Evolutionary conservation across 2,329 filamentous ascomycete species (phyloP).

Genomic region (Claviceps pusilla): DNA sequence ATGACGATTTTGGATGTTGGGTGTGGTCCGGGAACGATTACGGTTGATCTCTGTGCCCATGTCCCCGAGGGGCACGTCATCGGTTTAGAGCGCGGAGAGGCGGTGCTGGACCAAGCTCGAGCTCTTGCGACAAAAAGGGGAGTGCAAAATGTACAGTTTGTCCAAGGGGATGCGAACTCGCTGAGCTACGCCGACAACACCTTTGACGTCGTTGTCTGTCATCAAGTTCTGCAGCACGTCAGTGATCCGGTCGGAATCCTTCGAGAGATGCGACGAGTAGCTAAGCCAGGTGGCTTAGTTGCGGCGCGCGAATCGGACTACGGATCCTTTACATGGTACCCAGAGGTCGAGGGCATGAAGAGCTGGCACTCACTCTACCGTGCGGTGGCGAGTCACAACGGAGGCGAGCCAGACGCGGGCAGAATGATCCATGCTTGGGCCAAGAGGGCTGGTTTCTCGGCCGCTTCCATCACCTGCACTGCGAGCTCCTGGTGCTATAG

Average conservation of each 20-base stretch:
- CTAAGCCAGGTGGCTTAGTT: conserved; percentile 25
- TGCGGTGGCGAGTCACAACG: conserved; percentile 7
- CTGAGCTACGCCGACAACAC: conserved; percentile 21
- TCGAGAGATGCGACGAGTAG: conserved; percentile 25
- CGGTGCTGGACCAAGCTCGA: conserved; percentile 19
- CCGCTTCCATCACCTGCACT: conserved; percentile 5
- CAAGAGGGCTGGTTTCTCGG: conserved; percentile 8
- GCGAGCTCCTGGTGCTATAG: conserved; percentile 12
- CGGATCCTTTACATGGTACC: conserved; percentile 11
- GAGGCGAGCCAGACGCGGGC: conserved; percentile 11
- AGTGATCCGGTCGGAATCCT: conserved; percentile 18
- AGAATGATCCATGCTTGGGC: conserved; percentile 12
- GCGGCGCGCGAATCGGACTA: conserved; percentile 15
- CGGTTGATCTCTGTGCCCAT: conserved; percentile 23
- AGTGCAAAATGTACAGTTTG: conserved; percentile 21
- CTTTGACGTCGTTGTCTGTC: conserved; percentile 26
- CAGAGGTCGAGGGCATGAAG: conserved; percentile 9
- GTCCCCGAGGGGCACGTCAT: conserved; percentile 21
- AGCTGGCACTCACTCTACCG: conserved; percentile 9
- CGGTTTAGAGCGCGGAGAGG: conserved; percentile 23
- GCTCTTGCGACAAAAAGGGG: conserved; percentile 11
- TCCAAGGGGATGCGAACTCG: conserved; percentile 13
- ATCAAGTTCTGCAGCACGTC: conserved; percentile 26
- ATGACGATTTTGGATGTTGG: conserved; percentile 31
- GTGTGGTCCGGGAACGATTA: conserved; percentile 34